Evolutionary conservation across 768 basidiomycete genomes (phyloP).

Genomic region (Phaeotremella skinneri): DNA sequence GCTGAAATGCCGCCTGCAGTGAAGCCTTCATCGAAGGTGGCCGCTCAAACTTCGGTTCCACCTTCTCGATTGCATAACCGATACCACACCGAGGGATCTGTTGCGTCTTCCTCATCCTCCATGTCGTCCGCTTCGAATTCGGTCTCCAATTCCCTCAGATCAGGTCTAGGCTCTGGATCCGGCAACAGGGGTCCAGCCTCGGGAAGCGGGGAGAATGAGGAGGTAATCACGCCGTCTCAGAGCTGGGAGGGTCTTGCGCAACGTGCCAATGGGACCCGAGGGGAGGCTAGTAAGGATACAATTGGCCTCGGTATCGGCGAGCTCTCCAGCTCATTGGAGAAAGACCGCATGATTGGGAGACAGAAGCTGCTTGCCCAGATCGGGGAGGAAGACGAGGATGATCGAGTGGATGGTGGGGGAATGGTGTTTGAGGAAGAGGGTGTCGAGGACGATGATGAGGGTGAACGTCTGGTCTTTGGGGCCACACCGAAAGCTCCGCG

Average conservation of each 20-base stretch:
- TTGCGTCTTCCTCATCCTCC: slow-evolving; percentile 22
- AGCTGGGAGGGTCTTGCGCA: slow-evolving; percentile 42
- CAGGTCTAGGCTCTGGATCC: slow-evolving; percentile 15
- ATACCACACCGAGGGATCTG: slow-evolving; percentile 25
- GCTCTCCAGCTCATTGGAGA: neutral
- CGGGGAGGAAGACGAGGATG: slow-evolving; percentile 38
- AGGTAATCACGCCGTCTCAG: slow-evolving; percentile 42
- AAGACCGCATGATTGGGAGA: slow-evolving; percentile 4
- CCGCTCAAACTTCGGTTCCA: neutral
- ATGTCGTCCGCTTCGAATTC: slow-evolving; percentile 11
- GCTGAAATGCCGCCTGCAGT: slow-evolving; percentile 5
- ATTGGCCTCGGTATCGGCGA: slow-evolving; percentile 4
- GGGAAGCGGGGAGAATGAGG: slow-evolving; percentile 35
- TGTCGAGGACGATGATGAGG: slow-evolving; percentile 19
- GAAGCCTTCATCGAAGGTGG: neutral
- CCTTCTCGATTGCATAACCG: slow-evolving; percentile 10
- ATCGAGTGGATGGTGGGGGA: neutral
- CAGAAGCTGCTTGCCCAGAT: slow-evolving; percentile 36
- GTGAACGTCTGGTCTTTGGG: slow-evolving; percentile 35
- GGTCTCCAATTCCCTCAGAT: neutral
- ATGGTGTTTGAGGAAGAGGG: neutral
- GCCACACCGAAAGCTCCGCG: neutral
- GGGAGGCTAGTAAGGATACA: slow-evolving; percentile 1
- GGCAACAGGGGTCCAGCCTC: slow-evolving; percentile 21
- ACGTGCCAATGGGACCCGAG: slow-evolving; percentile 6